phyloP scores from a whole-genome alignment of 768 basidiomycete genomes.

The Suillus spraguei region DNA sequence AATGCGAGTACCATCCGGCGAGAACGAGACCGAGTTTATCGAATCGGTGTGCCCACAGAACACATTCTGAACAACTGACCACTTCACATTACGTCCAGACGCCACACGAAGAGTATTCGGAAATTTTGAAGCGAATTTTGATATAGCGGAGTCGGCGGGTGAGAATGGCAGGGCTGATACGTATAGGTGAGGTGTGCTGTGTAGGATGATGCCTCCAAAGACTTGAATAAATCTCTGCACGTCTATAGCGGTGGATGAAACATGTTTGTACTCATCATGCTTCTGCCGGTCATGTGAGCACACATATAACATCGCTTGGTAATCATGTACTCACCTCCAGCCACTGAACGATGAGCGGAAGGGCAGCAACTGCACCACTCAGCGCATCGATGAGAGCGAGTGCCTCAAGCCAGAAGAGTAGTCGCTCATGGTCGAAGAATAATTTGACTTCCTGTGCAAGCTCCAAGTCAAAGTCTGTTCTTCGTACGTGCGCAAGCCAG shows the following conservation, averaged over 20 bases:
- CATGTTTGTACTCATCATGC: conserved; percentile 8
- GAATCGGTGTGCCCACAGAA: conserved; percentile 2
- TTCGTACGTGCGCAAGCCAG: conserved; percentile 14
- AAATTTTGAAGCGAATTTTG: conserved; percentile 7
- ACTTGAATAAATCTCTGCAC: conserved; percentile 15
- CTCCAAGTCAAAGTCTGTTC: background rate
- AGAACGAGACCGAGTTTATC: conserved; percentile 9
- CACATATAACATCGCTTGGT: background rate
- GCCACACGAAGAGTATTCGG: background rate
- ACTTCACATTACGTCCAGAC: background rate
- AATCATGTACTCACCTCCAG: background rate
- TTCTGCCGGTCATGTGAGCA: background rate
- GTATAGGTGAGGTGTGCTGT: conserved; percentile 28
- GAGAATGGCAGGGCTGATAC: conserved; percentile 27
- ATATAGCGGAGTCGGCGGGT: conserved; percentile 30
- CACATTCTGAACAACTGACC: background rate
- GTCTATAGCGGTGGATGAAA: conserved; percentile 11
- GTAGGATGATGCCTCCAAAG: conserved; percentile 18
- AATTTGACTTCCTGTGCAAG: background rate
- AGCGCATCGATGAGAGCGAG: conserved; percentile 5
- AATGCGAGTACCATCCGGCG: conserved; percentile 12
- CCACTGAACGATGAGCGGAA: background rate
- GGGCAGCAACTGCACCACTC: conserved; percentile 3
- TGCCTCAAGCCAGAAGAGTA: conserved; percentile 15
- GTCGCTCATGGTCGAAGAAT: conserved; percentile 10